Base-by-base conservation (phyloP, 768 basidiomycete genomes). In the Rossbeevera mucosa region DNA sequence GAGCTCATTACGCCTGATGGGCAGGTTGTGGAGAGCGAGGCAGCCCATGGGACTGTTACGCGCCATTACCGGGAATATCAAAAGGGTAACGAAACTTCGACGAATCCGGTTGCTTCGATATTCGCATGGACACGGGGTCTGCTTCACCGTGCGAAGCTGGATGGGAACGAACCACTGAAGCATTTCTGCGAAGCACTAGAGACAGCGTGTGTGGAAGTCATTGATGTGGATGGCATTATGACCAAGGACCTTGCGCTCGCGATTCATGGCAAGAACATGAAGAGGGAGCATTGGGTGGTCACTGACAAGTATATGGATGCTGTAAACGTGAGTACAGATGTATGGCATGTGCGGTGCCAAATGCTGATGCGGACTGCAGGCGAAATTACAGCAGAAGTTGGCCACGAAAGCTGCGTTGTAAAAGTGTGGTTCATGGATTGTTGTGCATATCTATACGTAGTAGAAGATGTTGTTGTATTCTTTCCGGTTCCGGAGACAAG, bases 61-160 rank as follows among this genome's bases (percentile, higher is more conserved):
- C 86, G 95, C 33, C 95, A 98, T 74, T 99, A 94, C 73, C 87
- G 95, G 51, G 95, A 98, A 72, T 87, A 83, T 68, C 95, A 98
- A 72, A 95, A 97, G 77, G 95, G 95, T 47, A 85, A 87, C 53
- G 96, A 98, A 76, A 98, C 95, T 11, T 94, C 91, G 52, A 99
- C 95, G 44, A 99, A 99, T 80, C 94, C 95, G 36, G 94, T 98
- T 60, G 95, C 95, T 42, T 93, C 90, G 51, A 97, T 99, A 75
- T 98, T 94, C 63, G 95, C 95, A 7, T 99, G 95, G 95, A 98
- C 95, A 14, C 85, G 96, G 43, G 95, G 95, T 0, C 79, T 99
- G 38, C 73, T 91, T 49, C 92, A 93, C 74, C 86, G 94, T 59
- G 94, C 94, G 57, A 93, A 91, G 76, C 78, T 97, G 28, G 95